These are phyloP conservation scores for Ustilago vetiveriae DNA, from an alignment of 1,284 basidiomycete species.

Conservation along the genomic window DNA sequence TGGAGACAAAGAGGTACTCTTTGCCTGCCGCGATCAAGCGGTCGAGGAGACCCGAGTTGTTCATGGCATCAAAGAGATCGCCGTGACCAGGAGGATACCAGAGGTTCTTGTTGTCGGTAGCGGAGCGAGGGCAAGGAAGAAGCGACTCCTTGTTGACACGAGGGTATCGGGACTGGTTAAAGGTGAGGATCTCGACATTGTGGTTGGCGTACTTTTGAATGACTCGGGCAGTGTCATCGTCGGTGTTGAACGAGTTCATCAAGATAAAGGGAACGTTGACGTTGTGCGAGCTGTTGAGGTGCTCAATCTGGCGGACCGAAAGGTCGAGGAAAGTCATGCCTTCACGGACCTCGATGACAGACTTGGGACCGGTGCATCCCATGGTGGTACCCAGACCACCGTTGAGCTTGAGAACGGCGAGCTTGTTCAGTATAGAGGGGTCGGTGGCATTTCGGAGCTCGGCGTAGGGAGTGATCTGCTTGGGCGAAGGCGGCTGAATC, in stretches of 20 bases:
- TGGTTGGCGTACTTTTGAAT: slow-evolving; percentile 98
- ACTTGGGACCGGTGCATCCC: slow-evolving; percentile 79
- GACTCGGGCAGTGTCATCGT: slow-evolving; percentile 72
- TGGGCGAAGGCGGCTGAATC: slow-evolving; percentile 90
- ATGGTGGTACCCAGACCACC: slow-evolving; percentile 98
- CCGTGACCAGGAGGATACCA: slow-evolving; percentile 98
- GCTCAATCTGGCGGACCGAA: slow-evolving; percentile 95
- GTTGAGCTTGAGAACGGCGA: slow-evolving; percentile 99
- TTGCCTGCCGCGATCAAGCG: slow-evolving; percentile 94
- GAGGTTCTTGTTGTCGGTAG: slow-evolving; percentile 89
- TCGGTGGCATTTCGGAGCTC: slow-evolving; percentile 71
- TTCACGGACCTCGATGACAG: slow-evolving; percentile 72
- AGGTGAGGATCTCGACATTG: slow-evolving; percentile 71
- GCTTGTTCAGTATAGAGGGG: slow-evolving; percentile 68
- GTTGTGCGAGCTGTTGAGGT: slow-evolving; percentile 73
- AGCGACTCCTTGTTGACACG: slow-evolving; percentile 95
- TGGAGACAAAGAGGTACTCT: slow-evolving; percentile 98
- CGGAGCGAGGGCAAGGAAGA: slow-evolving; percentile 85
- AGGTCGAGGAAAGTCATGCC: slow-evolving; percentile 99
- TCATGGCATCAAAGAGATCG: slow-evolving; percentile 91
- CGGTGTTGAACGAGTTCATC: slow-evolving; percentile 99
- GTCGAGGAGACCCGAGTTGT: slow-evolving; percentile 95
- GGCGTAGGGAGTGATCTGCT: slow-evolving; percentile 91
- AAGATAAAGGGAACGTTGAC: slow-evolving; percentile 94
- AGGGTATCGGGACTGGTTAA: slow-evolving; percentile 98